These are phyloP conservation scores for Cladobotryum mycophilum DNA, from an alignment of 2,329 filamentous ascomycete genomes.

Conservation along the genomic window DNA sequence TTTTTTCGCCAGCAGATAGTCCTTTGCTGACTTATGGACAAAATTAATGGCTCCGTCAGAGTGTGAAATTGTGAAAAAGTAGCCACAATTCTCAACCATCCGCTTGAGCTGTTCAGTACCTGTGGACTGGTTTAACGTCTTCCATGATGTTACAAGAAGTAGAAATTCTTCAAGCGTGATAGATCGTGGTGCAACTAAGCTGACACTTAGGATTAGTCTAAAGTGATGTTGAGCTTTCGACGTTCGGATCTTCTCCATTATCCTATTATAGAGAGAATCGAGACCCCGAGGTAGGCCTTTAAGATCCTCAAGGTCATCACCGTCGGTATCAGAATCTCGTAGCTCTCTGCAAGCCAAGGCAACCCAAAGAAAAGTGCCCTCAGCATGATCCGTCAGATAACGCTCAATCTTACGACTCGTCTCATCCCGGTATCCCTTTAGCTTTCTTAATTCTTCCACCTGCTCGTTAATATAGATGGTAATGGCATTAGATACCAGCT, in stretches of 20 bases:
- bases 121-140: not conserved
- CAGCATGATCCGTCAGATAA: not conserved
- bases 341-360: not conserved
- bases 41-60: conserved; percentile 23
- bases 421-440: not conserved
- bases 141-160: conserved; percentile 14
- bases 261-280: conserved; percentile 29
- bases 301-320: not conserved
- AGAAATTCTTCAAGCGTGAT: conserved; percentile 29
- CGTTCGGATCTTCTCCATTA: conserved; percentile 27
- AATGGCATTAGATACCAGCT: not conserved
- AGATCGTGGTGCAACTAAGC: conserved; percentile 27
- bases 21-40: conserved; percentile 38
- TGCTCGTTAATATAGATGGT: not conserved
- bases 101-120: conserved; percentile 12
- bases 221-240: conserved; percentile 24
- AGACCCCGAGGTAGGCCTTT: conserved; percentile 24
- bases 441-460: not conserved
- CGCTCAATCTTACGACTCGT: not conserved
- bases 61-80: conserved; percentile 30
- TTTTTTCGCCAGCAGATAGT: conserved; percentile 33
- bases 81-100: conserved; percentile 32
- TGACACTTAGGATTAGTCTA: conserved; percentile 26
- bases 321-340: not conserved
- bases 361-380: not conserved